These are phyloP conservation scores for Pythium brachiatum DNA, from an alignment of 352 stramenopile species.

Conservation along the genomic window DNA sequence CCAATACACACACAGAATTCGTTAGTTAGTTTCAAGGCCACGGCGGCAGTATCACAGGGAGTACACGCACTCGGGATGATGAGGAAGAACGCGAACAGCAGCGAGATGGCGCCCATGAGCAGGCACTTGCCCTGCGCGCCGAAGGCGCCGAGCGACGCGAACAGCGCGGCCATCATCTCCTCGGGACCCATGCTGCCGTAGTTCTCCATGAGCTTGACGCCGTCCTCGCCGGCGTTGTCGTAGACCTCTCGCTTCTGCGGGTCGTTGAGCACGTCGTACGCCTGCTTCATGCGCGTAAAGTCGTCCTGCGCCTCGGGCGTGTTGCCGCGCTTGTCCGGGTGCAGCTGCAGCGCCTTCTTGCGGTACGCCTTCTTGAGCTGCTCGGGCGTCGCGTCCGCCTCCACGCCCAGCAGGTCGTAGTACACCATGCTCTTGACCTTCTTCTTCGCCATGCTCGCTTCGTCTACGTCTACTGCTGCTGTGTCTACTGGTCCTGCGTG, in stretches of 20 bases:
- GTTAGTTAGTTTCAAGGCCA: background rate
- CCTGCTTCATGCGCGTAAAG: conserved; percentile 91
- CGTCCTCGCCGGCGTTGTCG: conserved; percentile 83
- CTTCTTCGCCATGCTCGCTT: conserved; percentile 30
- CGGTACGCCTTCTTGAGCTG: conserved; percentile 93
- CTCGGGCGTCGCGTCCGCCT: conserved; percentile 66
- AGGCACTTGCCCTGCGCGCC: conserved; percentile 60
- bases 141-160: conserved; percentile 73
- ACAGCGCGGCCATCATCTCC: conserved; percentile 64
- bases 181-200: conserved; percentile 81
- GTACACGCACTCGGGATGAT: conserved; percentile 72
- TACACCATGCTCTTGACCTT: conserved; percentile 72
- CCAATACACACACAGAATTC: background rate
- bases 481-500: too few relatives aligned
- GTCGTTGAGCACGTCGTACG: conserved; percentile 92
- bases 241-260: conserved; percentile 82
- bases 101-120: conserved; percentile 66
- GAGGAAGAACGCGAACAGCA: conserved; percentile 81
- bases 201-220: conserved; percentile 88
- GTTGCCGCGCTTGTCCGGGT: conserved; percentile 23
- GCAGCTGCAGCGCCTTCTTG: conserved; percentile 87
- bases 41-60: background rate
- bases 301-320: conserved; percentile 24
- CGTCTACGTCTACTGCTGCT: background rate
- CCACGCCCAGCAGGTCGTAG: conserved; percentile 83